Evolutionary conservation across 2,329 filamentous ascomycete species (phyloP).

Genomic region (Daldinia eschscholtzii): DNA sequence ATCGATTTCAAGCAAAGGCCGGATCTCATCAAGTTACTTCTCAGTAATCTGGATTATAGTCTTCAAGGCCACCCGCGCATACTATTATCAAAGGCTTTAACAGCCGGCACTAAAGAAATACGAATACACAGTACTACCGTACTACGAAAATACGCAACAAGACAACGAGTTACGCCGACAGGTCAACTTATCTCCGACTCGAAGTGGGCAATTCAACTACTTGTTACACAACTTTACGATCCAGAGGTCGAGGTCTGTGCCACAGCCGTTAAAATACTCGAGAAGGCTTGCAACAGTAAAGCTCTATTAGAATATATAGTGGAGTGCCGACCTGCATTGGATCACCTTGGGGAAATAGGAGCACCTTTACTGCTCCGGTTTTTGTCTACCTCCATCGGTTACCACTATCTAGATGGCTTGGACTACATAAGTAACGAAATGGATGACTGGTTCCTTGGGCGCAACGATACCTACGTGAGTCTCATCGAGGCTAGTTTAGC

Average conservation of each 20-base stretch:
- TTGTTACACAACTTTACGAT: conserved; percentile 99
- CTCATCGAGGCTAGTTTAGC: conserved; percentile 96
- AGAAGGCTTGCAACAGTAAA: conserved; percentile 95
- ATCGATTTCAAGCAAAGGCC: conserved; percentile 90
- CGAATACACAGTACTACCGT: conserved; percentile 90
- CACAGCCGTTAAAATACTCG: conserved; percentile 94
- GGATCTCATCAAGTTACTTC: conserved; percentile 88
- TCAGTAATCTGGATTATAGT: conserved; percentile 93
- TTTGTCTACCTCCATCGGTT: conserved; percentile 94
- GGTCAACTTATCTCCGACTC: conserved; percentile 71
- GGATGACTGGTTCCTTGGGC: conserved; percentile 99
- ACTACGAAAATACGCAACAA: conserved; percentile 85
- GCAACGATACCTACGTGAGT: conserved; percentile 95
- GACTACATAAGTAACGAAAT: conserved; percentile 99
- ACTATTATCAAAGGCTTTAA: conserved; percentile 92
- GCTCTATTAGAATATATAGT: conserved; percentile 95
- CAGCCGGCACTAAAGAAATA: conserved; percentile 90
- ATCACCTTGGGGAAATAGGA: conserved; percentile 96
- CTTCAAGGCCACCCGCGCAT: conserved; percentile 90
- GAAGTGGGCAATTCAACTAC: conserved; percentile 94
- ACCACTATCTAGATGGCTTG: conserved; percentile 94
- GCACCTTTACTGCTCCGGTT: conserved; percentile 93
- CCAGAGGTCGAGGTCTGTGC: conserved; percentile 97
- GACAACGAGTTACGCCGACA: conserved; percentile 57
- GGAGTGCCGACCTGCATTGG: conserved; percentile 91